phyloP scores from a whole-genome alignment of 306 rosid species.

The Medicago lupulina region DNA sequence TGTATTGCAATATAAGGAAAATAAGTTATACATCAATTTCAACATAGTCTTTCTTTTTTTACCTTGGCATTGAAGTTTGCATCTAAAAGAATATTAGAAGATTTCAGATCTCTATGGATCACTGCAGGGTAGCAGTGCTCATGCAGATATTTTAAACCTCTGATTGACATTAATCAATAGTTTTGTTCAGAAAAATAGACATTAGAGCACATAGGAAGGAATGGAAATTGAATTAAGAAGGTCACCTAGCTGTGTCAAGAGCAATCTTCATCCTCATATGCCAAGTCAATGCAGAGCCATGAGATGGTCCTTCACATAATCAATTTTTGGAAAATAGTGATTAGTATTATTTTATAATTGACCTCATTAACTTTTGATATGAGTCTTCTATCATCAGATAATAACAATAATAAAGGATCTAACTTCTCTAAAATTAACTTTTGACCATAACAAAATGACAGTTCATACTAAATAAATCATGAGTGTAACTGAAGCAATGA shows the following conservation, averaged over 20 bases:
- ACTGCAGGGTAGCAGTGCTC: constrained; percentile 88
- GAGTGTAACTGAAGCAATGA: too few relatives aligned
- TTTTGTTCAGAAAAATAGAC: constrained; percentile 39
- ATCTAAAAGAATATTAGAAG: constrained; percentile 99
- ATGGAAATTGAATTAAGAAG: constrained; percentile 37
- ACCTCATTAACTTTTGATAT: constrained; percentile 12
- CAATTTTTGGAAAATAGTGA: constrained; percentile 16
- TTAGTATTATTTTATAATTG: constrained; percentile 29
- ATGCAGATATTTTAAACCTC: constrained; percentile 95
- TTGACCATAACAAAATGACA: not conserved
- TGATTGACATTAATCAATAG: constrained; percentile 54
- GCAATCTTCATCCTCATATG: constrained; percentile 95
- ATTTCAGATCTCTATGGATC: constrained; percentile 99
- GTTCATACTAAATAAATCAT: not conserved
- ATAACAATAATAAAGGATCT: not conserved
- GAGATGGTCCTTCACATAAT: constrained; percentile 74
- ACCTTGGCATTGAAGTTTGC: constrained; percentile 96
- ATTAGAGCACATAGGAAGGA: constrained; percentile 4
- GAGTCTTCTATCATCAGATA: not conserved
- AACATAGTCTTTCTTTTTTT: constrained; percentile 38
- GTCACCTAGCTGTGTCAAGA: constrained; percentile 89
- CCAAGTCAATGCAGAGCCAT: constrained; percentile 88
- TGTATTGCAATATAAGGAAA: constrained; percentile 17
- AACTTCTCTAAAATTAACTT: not conserved
- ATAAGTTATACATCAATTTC: constrained; percentile 20